Conservation (phyloP, 2,329 filamentous ascomycete species). For the Claviceps fusiformis region DNA sequence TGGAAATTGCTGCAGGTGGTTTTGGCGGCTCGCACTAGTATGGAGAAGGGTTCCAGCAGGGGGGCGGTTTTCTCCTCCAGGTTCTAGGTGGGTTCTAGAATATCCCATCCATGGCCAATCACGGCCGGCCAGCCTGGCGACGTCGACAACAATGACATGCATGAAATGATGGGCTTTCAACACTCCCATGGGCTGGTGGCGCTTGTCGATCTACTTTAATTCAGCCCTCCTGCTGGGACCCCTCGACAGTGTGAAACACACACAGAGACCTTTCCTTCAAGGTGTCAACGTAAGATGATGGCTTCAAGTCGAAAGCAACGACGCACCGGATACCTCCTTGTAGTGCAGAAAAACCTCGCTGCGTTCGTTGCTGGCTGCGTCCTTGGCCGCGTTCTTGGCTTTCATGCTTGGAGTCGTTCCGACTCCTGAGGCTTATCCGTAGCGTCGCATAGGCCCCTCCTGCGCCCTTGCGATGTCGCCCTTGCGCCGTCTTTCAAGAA, state of each 20-base stretch:
- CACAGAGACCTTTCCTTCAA: not conserved
- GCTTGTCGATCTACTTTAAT: not conserved
- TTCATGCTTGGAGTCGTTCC: not conserved
- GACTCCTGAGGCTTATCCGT: not conserved
- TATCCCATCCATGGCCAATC: not conserved
- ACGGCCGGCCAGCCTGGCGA: not conserved
- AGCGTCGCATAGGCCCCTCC: too few species aligned
- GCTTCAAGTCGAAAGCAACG: too few species aligned
- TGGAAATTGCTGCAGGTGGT: too few species aligned
- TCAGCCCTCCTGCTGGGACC: not conserved
- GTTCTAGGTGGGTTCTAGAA: not conserved
- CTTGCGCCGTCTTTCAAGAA: too few species aligned
- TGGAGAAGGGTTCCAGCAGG: not conserved
- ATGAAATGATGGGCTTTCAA: not conserved
- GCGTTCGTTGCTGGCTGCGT: too few species aligned
- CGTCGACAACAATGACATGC: too few species aligned
- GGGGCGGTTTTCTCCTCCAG: not conserved
- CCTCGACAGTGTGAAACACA: not conserved
- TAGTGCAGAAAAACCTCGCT: too few species aligned
- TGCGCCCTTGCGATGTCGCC: too few species aligned
- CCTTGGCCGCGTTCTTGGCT: too few species aligned
- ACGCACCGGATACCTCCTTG: too few species aligned
- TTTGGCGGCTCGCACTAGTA: not conserved
- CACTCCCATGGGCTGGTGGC: not conserved
- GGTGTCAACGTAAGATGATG: not conserved